These are phyloP conservation scores for Bullera alba DNA, from an alignment of 768 basidiomycete genomes.

Conservation along the genomic window DNA sequence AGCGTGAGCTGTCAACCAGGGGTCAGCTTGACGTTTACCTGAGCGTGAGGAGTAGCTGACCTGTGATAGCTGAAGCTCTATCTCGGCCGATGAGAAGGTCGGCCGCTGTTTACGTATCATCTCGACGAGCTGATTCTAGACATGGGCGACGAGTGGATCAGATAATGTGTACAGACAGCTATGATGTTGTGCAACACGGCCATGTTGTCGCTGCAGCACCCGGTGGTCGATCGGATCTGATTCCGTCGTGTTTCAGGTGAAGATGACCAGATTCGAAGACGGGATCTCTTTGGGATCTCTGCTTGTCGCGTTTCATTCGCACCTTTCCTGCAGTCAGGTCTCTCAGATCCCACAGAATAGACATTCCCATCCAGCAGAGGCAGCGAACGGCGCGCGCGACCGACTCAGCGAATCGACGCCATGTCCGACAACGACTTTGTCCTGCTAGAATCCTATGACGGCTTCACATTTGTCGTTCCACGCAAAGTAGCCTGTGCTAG, in stretches of 20 bases:
- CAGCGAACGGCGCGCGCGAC: no score
- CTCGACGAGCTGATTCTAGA: conserved; percentile 2
- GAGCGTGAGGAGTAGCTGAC: conserved; percentile 11
- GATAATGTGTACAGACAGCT: neutral
- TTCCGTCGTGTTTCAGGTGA: no score
- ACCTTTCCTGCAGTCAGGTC: no score
- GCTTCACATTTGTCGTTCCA: conserved; percentile 70
- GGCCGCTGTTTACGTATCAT: conserved; percentile 35
- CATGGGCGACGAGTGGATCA: no score
- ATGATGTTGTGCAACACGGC: no score
- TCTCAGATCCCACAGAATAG: no score
- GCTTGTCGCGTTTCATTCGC: no score
- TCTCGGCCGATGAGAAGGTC: conserved; percentile 39
- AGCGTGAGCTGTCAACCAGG: conserved; percentile 24
- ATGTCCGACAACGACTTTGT: conserved; percentile 31
- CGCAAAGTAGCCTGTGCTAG: conserved; percentile 69
- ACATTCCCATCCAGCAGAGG: no score
- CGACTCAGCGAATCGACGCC: no score
- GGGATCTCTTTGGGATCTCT: no score
- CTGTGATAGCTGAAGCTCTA: conserved; percentile 43
- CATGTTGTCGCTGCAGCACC: neutral
- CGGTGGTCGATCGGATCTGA: no score
- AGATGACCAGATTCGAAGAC: no score
- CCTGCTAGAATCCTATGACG: conserved; percentile 51
- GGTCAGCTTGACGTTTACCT: neutral